Evolutionary conservation across 2,329 filamentous ascomycete species (phyloP).

Genomic region (Rutstroemia sydowiana): DNA sequence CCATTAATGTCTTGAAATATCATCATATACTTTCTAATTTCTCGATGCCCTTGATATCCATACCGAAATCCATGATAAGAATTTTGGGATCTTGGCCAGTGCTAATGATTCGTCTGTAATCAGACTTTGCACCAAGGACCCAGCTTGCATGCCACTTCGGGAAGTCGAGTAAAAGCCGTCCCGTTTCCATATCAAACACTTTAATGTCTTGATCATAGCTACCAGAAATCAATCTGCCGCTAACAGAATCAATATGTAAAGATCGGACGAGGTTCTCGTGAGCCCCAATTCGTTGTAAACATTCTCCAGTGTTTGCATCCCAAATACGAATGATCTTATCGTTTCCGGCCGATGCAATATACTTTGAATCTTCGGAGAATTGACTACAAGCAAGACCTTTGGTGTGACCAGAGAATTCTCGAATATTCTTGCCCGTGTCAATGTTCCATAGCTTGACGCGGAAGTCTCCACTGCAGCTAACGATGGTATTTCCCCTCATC

Average conservation of each 20-base stretch:
- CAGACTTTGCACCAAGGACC: conserved; percentile 93
- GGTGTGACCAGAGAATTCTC: conserved; percentile 83
- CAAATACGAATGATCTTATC: conserved; percentile 95
- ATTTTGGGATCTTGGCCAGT: conserved; percentile 92
- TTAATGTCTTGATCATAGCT: conserved; percentile 96
- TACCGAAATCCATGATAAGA: conserved; percentile 86
- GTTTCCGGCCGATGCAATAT: conserved; percentile 88
- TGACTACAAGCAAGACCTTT: conserved; percentile 93
- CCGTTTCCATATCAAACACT: conserved; percentile 81
- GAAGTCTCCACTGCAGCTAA: conserved; percentile 90
- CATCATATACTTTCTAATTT: conserved; percentile 4
- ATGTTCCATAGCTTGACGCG: conserved; percentile 94
- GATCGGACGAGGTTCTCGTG: conserved; percentile 83
- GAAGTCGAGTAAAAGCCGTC: conserved; percentile 72
- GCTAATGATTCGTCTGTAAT: conserved; percentile 89
- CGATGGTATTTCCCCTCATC: conserved; percentile 84
- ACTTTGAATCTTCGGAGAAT: conserved; percentile 90
- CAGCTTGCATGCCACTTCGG: conserved; percentile 95
- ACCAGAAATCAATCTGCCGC: conserved; percentile 79
- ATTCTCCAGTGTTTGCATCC: conserved; percentile 83
- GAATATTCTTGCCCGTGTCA: conserved; percentile 77
- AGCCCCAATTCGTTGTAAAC: conserved; percentile 71
- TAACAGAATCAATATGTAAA: conserved; percentile 81
- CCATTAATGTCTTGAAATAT: background rate
- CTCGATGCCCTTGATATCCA: conserved; percentile 49